These are phyloP conservation scores for Dioscorea zingiberensis DNA, from an alignment of 106 monocot species.

Conservation along the genomic window DNA sequence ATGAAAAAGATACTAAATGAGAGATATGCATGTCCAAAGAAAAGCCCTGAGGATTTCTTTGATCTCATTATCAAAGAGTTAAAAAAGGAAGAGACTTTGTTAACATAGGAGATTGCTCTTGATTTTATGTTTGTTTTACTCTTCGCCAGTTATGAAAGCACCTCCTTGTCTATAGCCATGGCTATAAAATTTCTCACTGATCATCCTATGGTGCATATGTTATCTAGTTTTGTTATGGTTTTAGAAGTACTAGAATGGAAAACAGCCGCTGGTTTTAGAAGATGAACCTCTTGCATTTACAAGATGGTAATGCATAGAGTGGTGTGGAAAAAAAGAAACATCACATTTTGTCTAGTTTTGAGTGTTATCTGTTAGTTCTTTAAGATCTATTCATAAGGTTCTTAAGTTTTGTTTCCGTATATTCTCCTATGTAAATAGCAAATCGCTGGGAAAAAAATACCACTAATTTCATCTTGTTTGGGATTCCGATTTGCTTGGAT, in stretches of 20 bases:
- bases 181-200: conserved; percentile 46
- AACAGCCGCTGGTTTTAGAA: not conserved
- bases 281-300: not conserved
- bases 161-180: conserved; percentile 39
- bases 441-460: not conserved
- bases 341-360: too few relatives aligned
- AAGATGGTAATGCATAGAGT: not conserved
- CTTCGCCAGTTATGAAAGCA: conserved; percentile 62
- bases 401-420: too few relatives aligned
- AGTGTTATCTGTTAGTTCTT: too few relatives aligned
- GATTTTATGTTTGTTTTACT: conserved; percentile 76
- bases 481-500: not conserved
- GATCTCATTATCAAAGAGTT: conserved; percentile 44
- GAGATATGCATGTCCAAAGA: conserved; percentile 26
- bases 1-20: conserved; percentile 38
- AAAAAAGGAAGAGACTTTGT: conserved; percentile 25
- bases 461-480: not conserved
- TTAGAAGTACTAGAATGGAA: conserved; percentile 8
- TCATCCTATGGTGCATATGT: conserved; percentile 39
- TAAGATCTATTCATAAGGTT: too few relatives aligned
- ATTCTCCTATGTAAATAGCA: not conserved
- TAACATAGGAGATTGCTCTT: conserved; percentile 48
- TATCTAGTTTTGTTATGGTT: too few relatives aligned
- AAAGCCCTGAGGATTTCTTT: conserved; percentile 36
- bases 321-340: too few relatives aligned